Base-by-base conservation (phyloP, 768 basidiomycete genomes). In the Collybia mongolica region DNA sequence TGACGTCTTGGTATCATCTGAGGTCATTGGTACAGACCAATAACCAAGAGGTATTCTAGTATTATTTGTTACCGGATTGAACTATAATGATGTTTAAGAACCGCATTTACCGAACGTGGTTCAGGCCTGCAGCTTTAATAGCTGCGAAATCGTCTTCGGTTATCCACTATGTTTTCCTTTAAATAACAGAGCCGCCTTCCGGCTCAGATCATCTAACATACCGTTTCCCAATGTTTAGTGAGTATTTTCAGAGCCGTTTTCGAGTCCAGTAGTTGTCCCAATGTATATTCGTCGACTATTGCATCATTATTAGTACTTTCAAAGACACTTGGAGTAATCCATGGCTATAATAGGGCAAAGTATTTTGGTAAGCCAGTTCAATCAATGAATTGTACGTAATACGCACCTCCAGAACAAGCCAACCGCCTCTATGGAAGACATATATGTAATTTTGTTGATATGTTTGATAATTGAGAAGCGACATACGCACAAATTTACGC, bases 241-340 rank as follows among this genome's bases (percentile, higher is more conserved):
- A 86, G 66, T 4, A 76, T 68, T 15, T 61, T 54, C 29, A 70
- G 60, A 1, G 81, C 79, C 19, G 68, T 66, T 28, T 72, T 63
- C 15, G 60, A 48, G 56, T 82, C 74, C 46, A 79, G 71, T 57
- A 80, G 55, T 51, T 77, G 70, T 1, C 84, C 83, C 15, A 86
- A 72, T 0, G 83, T 87, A 54, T 71, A 84, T 60, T 84, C 83
- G 54, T 86, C 84, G 5, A 85, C 67, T 26, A 86, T 74, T 35
- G 66, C 67, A 28, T 69, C 64, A 54, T 85, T 82, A 35, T 75
- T 74, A 29, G 82, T 86, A 59, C 71, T 77, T 53, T 83, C 73
- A 53, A 89, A 90, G 9, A 89, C 71, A 57, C 83, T 86, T 1
- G 88, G 88, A 1, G 85, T 88, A 48, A 90, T 89, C 88, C 88